A percentile compares a stretch with the other conserved stretches of the same genome.
Conservation (phyloP, 225 moss, liverwort and hornwort genomes). For the Thuidium tamariscinum region DNA sequence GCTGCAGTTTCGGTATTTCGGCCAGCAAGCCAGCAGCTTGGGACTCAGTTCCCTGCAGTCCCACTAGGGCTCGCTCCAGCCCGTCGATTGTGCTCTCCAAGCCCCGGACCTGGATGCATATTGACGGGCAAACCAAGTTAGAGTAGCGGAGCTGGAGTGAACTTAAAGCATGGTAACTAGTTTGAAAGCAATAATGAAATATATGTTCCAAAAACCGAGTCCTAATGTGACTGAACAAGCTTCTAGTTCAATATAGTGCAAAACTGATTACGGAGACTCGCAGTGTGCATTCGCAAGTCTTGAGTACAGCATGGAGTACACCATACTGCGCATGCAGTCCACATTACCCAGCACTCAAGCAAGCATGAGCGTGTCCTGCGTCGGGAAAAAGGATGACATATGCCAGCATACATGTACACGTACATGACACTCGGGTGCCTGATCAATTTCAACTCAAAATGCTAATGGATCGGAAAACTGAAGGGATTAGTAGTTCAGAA, state of each 20-base stretch:
- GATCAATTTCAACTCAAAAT: too few species aligned
- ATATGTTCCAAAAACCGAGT: not conserved
- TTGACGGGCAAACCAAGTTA: not conserved
- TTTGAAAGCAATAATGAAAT: not conserved
- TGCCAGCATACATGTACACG: not conserved
- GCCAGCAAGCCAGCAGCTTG: conserved; percentile 56
- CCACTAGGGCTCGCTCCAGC: conserved; percentile 49
- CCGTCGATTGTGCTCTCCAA: conserved; percentile 71
- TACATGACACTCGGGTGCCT: not conserved
- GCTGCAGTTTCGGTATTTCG: conserved; percentile 63
- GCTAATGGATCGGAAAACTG: too few species aligned
- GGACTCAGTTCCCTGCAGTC: conserved; percentile 57
- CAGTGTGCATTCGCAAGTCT: not conserved
- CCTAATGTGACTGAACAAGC: not conserved
- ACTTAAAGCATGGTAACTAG: too few species aligned
- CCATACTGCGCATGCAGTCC: too few species aligned
- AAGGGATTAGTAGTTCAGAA: too few species aligned
- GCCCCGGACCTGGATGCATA: conserved; percentile 46
- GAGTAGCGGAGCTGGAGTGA: too few species aligned
- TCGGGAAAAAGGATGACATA: not conserved
- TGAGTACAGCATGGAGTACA: not conserved
- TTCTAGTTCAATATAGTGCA: not conserved
- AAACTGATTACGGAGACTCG: not conserved
- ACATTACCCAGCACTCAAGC: not conserved
- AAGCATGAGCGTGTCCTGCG: not conserved